Conservation (phyloP, 2,329 filamentous ascomycete species). For the Aspergillus alliaceus region DNA sequence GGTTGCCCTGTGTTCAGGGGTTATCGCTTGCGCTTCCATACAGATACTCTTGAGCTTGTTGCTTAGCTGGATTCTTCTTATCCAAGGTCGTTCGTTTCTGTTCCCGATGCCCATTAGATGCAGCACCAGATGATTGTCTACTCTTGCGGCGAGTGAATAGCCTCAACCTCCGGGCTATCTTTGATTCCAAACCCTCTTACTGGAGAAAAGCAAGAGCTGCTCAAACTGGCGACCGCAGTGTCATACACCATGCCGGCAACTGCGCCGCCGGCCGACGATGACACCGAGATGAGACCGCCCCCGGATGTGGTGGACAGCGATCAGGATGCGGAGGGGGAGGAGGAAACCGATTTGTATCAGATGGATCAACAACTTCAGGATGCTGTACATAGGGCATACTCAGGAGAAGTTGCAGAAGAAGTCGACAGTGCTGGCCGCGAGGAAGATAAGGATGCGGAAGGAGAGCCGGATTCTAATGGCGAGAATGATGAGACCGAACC, state of each 20-base stretch:
- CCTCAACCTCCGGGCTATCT: slow-evolving; percentile 25
- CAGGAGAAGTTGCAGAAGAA: slow-evolving; percentile 31
- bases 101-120: slow-evolving; percentile 27
- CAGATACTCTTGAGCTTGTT: neutral
- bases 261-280: slow-evolving; percentile 39
- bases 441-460: slow-evolving; percentile 32
- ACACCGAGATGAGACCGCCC: slow-evolving; percentile 32
- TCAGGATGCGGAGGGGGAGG: slow-evolving; percentile 46
- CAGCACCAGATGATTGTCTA: slow-evolving; percentile 28
- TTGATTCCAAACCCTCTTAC: slow-evolving; percentile 6
- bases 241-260: slow-evolving; percentile 43
- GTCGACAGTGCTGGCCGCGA: slow-evolving; percentile 29
- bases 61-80: slow-evolving; percentile 8
- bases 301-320: slow-evolving; percentile 41
- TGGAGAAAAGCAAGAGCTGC: slow-evolving; percentile 11
- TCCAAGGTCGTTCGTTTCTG: slow-evolving; percentile 16
- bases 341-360: slow-evolving; percentile 42
- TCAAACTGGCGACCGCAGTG: slow-evolving; percentile 40
- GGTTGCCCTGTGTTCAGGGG: slow-evolving; percentile 10
- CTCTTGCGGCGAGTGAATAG: slow-evolving; percentile 27
- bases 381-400: slow-evolving; percentile 38
- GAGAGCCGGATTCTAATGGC: slow-evolving; percentile 27
- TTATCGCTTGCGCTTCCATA: neutral
- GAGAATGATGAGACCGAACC: slow-evolving; percentile 47
- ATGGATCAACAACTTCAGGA: slow-evolving; percentile 42